These are phyloP conservation scores for Sambucus nigra DNA, from an alignment of 129 eudicot species.

Conservation along the genomic window DNA sequence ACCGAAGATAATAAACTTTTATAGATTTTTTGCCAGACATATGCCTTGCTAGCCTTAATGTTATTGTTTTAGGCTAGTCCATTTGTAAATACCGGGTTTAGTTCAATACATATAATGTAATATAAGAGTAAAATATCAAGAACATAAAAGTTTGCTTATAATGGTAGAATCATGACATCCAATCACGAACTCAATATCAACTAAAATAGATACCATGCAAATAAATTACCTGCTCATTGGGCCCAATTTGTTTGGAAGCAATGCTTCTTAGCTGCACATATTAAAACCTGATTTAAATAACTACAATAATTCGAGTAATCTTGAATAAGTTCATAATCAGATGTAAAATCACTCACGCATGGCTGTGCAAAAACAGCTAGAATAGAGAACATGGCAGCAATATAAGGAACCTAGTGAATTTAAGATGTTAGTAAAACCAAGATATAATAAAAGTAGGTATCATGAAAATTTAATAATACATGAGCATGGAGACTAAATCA, in stretches of 20 bases:
- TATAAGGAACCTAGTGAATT: conserved; percentile 56
- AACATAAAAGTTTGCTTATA: no score
- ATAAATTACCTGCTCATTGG: conserved; percentile 61
- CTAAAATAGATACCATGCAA: background rate
- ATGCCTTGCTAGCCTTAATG: no score
- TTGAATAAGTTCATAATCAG: background rate
- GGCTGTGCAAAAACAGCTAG: conserved; percentile 65
- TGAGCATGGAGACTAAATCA: background rate
- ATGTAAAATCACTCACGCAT: conserved; percentile 38
- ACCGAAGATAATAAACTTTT: background rate
- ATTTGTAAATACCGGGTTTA: no score
- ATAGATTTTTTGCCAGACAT: no score
- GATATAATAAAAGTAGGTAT: background rate
- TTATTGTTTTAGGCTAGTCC: no score
- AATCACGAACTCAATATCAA: background rate
- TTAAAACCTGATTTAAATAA: conserved; percentile 1
- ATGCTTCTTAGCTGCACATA: conserved; percentile 66
- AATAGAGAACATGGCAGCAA: conserved; percentile 51
- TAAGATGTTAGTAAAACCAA: conserved; percentile 12
- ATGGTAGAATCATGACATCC: no score
- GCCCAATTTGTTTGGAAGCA: conserved; percentile 87
- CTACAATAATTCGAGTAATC: background rate
- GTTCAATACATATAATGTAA: no score
- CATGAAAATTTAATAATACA: no score
- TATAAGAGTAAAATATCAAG: no score